Conservation (phyloP, 768 basidiomycete species). For the Russula sp. region DNA sequence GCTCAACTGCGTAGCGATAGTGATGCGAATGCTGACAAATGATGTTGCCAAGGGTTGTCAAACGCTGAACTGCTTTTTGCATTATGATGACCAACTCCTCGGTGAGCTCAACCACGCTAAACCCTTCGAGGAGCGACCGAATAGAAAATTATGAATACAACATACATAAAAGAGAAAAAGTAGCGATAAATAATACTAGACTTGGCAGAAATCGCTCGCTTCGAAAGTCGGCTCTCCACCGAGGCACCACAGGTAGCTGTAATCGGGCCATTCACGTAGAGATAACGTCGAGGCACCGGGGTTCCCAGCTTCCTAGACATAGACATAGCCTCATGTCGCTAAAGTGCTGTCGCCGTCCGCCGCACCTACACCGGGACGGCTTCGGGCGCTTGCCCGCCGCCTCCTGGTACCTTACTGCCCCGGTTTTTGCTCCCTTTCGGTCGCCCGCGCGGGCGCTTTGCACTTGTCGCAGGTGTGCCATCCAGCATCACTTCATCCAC, state of each 20-base stretch:
- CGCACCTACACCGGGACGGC: not conserved
- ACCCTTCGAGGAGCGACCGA: not conserved
- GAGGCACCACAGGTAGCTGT: not conserved
- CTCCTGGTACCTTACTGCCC: slow-evolving; percentile 11
- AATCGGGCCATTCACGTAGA: not conserved
- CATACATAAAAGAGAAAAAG: not conserved
- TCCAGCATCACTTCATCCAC: slow-evolving; percentile 25
- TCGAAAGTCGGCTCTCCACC: slow-evolving; percentile 15
- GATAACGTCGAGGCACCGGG: not conserved
- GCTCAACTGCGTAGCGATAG: too few relatives aligned
- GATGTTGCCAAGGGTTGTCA: too few relatives aligned
- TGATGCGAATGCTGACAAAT: not conserved
- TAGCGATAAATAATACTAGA: not conserved
- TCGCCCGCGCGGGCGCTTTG: slow-evolving; percentile 33
- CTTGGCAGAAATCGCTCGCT: not conserved
- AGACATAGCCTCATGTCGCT: not conserved
- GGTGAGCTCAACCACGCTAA: not conserved
- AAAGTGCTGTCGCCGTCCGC: not conserved
- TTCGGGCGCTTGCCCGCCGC: slow-evolving; percentile 12
- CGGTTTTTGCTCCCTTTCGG: slow-evolving; percentile 35
- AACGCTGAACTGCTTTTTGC: not conserved
- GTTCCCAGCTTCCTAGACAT: not conserved
- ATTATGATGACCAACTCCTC: not conserved
- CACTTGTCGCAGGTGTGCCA: slow-evolving; percentile 24
- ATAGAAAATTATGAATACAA: slow-evolving; percentile 12